Evolutionary conservation across 805 yeast species (phyloP).

Genomic region (Myxozyma udenii): DNA sequence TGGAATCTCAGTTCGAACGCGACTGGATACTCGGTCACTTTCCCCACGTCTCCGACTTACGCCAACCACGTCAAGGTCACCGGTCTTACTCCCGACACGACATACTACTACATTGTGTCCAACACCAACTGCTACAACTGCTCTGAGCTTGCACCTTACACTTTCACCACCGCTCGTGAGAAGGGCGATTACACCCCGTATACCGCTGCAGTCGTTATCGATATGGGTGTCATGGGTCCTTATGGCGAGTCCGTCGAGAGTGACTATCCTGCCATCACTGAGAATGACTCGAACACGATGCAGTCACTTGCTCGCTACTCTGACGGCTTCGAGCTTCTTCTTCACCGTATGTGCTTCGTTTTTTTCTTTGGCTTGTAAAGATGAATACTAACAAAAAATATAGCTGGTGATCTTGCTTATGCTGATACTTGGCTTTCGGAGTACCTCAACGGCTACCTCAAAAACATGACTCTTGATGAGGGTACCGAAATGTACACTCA

Average conservation of each 20-base stretch:
- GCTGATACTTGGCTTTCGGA: slow-evolving; percentile 37
- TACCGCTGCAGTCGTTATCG: slow-evolving; percentile 24
- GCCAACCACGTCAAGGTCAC: slow-evolving; percentile 34
- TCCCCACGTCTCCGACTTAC: slow-evolving; percentile 32
- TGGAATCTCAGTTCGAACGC: slow-evolving; percentile 22
- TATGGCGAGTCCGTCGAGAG: slow-evolving; percentile 15
- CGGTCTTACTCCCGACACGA: slow-evolving; percentile 34
- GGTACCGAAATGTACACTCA: slow-evolving; percentile 14
- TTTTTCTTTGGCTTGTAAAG: too few relatives aligned
- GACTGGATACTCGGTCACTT: slow-evolving; percentile 30
- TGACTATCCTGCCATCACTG: slow-evolving; percentile 14
- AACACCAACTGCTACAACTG: slow-evolving; percentile 26
- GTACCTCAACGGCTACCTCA: slow-evolving; percentile 13
- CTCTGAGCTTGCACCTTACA: slow-evolving; percentile 14
- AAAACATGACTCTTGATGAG: slow-evolving; percentile 17
- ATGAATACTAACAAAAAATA: neutral
- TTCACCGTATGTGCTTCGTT: slow-evolving; percentile 20
- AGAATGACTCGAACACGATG: slow-evolving; percentile 21
- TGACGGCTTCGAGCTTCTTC: slow-evolving; percentile 20
- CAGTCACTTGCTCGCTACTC: slow-evolving; percentile 25
- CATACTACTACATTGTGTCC: slow-evolving; percentile 35
- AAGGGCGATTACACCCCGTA: slow-evolving; percentile 28
- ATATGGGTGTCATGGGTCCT: slow-evolving; percentile 29
- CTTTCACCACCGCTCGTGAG: slow-evolving; percentile 27
- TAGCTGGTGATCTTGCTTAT: slow-evolving; percentile 37